phyloP scores from a whole-genome alignment of 1,139 yeast species.

The Scheffersomyces insectosa region DNA sequence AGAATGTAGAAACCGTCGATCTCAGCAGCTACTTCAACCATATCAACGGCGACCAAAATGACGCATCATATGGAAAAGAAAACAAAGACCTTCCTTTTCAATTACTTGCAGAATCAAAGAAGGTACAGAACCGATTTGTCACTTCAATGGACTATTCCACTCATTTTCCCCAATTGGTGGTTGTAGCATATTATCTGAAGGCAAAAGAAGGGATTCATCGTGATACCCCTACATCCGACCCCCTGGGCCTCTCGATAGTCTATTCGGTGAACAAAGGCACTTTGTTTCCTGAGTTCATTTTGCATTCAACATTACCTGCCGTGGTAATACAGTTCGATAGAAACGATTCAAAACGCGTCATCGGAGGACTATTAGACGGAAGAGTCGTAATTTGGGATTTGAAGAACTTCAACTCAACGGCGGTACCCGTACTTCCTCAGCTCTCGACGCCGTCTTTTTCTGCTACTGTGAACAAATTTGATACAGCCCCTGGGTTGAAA shows the following conservation, averaged over 20 bases:
- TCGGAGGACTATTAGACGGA: slow-evolving; percentile 42
- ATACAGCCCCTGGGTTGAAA: slow-evolving; percentile 1
- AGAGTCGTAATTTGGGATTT: slow-evolving; percentile 44
- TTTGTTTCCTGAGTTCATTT: slow-evolving; percentile 48
- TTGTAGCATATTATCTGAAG: slow-evolving; percentile 28
- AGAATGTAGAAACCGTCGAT: slow-evolving; percentile 11
- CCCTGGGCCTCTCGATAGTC: background rate
- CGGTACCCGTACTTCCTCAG: slow-evolving; percentile 28
- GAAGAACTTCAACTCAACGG: slow-evolving; percentile 9
- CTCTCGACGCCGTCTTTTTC: slow-evolving; percentile 26
- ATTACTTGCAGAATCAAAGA: background rate
- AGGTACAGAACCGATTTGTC: slow-evolving; percentile 23
- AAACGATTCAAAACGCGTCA: slow-evolving; percentile 27
- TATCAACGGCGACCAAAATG: background rate
- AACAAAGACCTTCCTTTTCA: background rate
- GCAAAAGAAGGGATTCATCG: background rate
- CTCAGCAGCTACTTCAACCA: background rate
- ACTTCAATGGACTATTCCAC: slow-evolving; percentile 44
- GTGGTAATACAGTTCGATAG: slow-evolving; percentile 43
- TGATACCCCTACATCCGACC: background rate
- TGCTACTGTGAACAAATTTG: slow-evolving; percentile 4
- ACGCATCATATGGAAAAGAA: background rate
- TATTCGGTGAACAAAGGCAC: background rate
- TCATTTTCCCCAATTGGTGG: slow-evolving; percentile 41
- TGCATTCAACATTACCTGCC: slow-evolving; percentile 42